Base-by-base conservation (phyloP, 1,284 basidiomycete genomes). In the Salmacisia buchloeana region DNA sequence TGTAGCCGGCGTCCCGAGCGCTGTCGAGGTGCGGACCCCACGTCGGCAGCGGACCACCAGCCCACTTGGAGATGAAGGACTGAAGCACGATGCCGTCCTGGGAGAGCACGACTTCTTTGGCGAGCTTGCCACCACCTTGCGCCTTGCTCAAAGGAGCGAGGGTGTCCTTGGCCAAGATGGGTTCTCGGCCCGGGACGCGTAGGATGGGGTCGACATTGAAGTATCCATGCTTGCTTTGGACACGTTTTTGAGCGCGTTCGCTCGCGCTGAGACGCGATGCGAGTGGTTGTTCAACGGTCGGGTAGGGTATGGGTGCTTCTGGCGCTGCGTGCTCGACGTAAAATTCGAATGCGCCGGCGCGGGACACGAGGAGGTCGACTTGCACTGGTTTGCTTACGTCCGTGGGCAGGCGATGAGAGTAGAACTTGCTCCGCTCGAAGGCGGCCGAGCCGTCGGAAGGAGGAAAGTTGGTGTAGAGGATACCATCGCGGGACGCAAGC, bases 371-470 rank as follows among this genome's bases (percentile, higher is more conserved):
- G 27, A 76, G 63, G 38, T 74, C 72, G 43, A 75, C 66, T 6
- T 49, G 62, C 54, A 67, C 58, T 2, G 63, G 41, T 54, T 69
- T 67, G 56, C 54, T 67, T 34, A 67, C 29, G 34, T 63, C 58
- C 39, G 39, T 63, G 13, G 67, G 66, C 5, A 69, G 62, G 18
- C 62, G 64, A 39, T 59, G 41, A 7, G 34, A 34, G 52, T 58
- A 52, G 61, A 58, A 58, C 31, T 29, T 56, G 56, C 21, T 86
- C 27, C 94, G 86, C 62, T 87, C 84, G 77, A 97, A 98, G 15
- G 81, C 82, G 31, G 18, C 49, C 21, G 18, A 18, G 9, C 90
- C 90, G 18, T 92, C 67, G 54, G 59, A 46, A 18, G 43, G 45
- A 1, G 74, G 74, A 43, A 69, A 74, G 64, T 75, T 75, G 23